Evolutionary conservation across 345 rosid species (phyloP).

Genomic region (Populus nigra): DNA sequence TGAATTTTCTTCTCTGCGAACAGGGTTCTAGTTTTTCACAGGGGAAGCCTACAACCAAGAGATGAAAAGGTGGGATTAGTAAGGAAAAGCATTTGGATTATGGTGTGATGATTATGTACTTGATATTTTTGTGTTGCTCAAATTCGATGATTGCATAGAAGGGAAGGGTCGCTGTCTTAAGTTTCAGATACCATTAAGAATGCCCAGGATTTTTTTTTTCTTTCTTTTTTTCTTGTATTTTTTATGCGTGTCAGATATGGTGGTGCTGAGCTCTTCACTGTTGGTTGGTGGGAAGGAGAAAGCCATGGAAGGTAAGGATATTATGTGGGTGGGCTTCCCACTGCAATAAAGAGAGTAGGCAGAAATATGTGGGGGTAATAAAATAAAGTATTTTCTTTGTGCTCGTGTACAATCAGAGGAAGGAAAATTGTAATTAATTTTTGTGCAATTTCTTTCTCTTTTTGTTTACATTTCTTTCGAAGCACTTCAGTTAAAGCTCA

Average conservation of each 20-base stretch:
- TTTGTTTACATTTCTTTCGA: not conserved
- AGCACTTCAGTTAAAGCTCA: not conserved
- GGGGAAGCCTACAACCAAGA: constrained; percentile 5
- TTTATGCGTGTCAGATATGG: constrained; percentile 14
- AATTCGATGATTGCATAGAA: constrained; percentile 13
- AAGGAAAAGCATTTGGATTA: not conserved
- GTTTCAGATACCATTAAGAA: not conserved
- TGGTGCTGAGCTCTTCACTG: constrained; percentile 16
- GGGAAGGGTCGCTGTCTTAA: constrained; percentile 2
- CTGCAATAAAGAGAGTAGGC: constrained; percentile 9
- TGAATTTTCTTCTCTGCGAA: constrained; percentile 4
- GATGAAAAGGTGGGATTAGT: not conserved
- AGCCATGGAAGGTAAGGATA: not conserved
- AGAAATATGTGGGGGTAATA: constrained; percentile 17
- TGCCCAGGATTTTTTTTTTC: constrained; percentile 7
- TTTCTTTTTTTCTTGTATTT: not conserved
- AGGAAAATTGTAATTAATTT: constrained; percentile 14
- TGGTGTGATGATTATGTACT: not conserved
- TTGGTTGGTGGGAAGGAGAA: constrained; percentile 11
- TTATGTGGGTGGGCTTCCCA: constrained; percentile 13
- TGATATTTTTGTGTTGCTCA: not conserved
- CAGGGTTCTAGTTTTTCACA: constrained; percentile 16
- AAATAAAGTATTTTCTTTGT: constrained; percentile 16
- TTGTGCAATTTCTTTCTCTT: not conserved
- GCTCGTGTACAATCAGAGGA: not conserved